Base-by-base conservation (phyloP, 2,329 filamentous ascomycete species). In the Graphiopsis chlorocephala region DNA sequence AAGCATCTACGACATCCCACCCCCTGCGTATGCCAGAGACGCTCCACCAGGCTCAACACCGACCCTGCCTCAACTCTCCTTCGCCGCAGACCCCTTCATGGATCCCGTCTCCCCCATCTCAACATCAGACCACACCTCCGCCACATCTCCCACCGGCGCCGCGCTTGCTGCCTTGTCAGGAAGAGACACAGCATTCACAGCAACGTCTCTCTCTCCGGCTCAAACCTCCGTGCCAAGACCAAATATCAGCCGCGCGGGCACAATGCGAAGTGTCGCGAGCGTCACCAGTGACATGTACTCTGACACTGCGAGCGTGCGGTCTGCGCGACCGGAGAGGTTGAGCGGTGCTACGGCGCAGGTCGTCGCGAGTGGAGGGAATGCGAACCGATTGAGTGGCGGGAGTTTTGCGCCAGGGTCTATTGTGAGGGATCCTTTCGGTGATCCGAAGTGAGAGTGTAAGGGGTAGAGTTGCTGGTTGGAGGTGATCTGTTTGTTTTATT, bases 251-350 rank as follows among this genome's bases (percentile, higher is more conserved):
- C 42, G 65, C 14, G 42, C 60, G 12, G 58, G 52, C 29, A 65
- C 64, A 12, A 64, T 53, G 26, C 67, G 66, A 14, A 71, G 68
- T 45, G 67, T 70, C 57, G 69, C 68, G 14, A 71, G 69, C 47
- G 66, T 72, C 38, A 71, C 68, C 6, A 68, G 66, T 20, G 70
- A 70, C 12, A 64, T 67, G 12, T 73, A 73, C 63, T 69, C 67
- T 35, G 72, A 73, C 31, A 70, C 68, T 0, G 72, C 72, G 8
- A 68, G 66, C 14, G 65, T 73, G 12, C 72, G 72, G 58, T 70
- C 68, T 26, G 72, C 70, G 2, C 65, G 56, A 7, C 61, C 64
- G 28, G 67, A 61, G 11, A 61, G 56, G 48, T 68, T 28, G 28
- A 69, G 63, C 14, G 68, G 31, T n/a, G 67, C 33, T 15, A 67